phyloP scores from a whole-genome alignment of 2,329 filamentous ascomycete genomes.

The Cyphellophora attinorum region DNA sequence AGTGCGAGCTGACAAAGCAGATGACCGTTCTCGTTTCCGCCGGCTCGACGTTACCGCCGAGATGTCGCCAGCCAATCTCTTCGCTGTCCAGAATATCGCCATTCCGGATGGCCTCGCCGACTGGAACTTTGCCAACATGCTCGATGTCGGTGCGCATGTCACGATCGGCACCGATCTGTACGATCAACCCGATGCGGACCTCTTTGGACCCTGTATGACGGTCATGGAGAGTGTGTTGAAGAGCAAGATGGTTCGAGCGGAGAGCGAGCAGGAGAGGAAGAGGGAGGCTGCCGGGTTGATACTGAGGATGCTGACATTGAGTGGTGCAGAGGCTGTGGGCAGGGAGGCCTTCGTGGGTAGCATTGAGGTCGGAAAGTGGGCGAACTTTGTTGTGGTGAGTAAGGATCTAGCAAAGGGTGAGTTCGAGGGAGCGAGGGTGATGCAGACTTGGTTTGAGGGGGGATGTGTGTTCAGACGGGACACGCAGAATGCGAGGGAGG shows the following conservation, averaged over 20 bases:
- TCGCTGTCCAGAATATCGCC: constrained; percentile 12
- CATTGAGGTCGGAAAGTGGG: constrained; percentile 24
- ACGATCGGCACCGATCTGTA: constrained; percentile 22
- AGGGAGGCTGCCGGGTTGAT: constrained; percentile 3
- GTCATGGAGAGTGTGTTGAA: constrained; percentile 3
- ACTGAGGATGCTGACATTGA: constrained; percentile 20
- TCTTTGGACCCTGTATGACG: constrained; percentile 3
- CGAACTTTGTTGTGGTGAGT: constrained; percentile 24
- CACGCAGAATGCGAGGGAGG: too few relatives aligned
- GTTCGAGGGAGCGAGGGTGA: too few relatives aligned
- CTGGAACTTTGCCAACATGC: constrained; percentile 22
- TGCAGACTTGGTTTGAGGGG: too few relatives aligned
- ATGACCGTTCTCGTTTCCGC: constrained; percentile 22
- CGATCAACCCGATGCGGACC: neutral
- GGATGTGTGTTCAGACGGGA: too few relatives aligned
- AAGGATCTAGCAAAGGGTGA: too few relatives aligned
- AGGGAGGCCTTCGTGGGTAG: constrained; percentile 20
- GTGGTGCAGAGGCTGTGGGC: constrained; percentile 22
- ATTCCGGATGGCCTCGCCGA: constrained; percentile 13
- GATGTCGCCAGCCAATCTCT: constrained; percentile 23
- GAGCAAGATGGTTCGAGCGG: neutral
- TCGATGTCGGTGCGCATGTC: constrained; percentile 19
- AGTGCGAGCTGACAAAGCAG: constrained; percentile 5
- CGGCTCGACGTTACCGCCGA: constrained; percentile 24
- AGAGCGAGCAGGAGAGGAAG: neutral